Conservation (phyloP, 163 green algal genomes). For the Chlorella variabilis region DNA sequence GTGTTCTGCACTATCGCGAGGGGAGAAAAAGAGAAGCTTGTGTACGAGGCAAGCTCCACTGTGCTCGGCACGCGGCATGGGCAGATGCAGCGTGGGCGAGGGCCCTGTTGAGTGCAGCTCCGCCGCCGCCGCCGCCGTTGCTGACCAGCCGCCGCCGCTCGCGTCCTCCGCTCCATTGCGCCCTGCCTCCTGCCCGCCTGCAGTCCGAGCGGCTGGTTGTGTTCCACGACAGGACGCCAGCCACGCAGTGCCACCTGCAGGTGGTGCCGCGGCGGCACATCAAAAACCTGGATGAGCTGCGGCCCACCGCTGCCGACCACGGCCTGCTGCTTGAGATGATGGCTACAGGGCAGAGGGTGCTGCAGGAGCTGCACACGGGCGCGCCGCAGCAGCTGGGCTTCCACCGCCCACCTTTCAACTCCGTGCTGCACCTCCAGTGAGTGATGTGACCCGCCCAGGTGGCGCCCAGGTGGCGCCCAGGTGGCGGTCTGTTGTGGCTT, state of each 20-base stretch:
- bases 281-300: slow-evolving; percentile 21
- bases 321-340: slow-evolving; percentile 34
- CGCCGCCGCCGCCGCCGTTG: too few species aligned
- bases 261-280: slow-evolving; percentile 46
- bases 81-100: too few species aligned
- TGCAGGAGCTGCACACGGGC: slow-evolving; percentile 8
- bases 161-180: background rate
- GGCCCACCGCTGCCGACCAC: background rate
- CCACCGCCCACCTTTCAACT: slow-evolving; percentile 43
- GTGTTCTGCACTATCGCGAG: background rate
- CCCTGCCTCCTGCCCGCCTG: background rate
- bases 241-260: slow-evolving; percentile 41
- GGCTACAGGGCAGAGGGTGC: background rate
- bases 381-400: slow-evolving; percentile 41
- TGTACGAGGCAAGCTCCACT: background rate
- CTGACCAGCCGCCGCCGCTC: too few species aligned
- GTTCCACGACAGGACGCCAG: slow-evolving; percentile 40
- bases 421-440: slow-evolving; percentile 23
- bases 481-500: too few species aligned
- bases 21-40: background rate
- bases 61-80: background rate
- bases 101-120: too few species aligned
- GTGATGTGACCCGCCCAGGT: too few species aligned
- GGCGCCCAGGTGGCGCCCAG: too few species aligned
- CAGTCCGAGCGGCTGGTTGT: slow-evolving; percentile 46